Conservation (phyloP, 140 eudicot genomes). For the Senecio squalidus region DNA sequence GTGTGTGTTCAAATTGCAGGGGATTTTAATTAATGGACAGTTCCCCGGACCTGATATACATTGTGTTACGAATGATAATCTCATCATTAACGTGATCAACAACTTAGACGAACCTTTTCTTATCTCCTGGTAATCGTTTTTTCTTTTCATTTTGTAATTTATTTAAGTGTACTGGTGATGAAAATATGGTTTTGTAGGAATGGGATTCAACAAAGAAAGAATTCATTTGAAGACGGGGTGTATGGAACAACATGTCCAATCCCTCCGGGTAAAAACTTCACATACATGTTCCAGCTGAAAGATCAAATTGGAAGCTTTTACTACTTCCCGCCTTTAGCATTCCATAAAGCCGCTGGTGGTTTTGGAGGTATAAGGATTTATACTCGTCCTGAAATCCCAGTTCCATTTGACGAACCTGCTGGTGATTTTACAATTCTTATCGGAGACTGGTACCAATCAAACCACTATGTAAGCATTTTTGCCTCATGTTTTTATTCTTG, state of each 20-base stretch:
- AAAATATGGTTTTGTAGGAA: slow-evolving; percentile 35
- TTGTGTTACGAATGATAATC: slow-evolving; percentile 79
- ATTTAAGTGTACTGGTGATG: too few relatives aligned
- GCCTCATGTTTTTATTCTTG: not conserved
- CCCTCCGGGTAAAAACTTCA: slow-evolving; percentile 84
- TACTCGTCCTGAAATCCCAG: slow-evolving; percentile 72
- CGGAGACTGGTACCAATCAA: slow-evolving; percentile 77
- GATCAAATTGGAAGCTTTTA: slow-evolving; percentile 91
- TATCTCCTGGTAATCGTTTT: slow-evolving; percentile 81
- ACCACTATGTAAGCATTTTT: slow-evolving; percentile 53
- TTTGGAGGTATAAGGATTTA: slow-evolving; percentile 73
- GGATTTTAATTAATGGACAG: slow-evolving; percentile 87
- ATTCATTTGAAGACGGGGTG: slow-evolving; percentile 82
- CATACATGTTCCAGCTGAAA: slow-evolving; percentile 74
- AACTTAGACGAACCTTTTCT: slow-evolving; percentile 80
- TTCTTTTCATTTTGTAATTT: too few relatives aligned
- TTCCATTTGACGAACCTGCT: slow-evolving; percentile 60
- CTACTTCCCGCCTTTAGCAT: slow-evolving; percentile 69
- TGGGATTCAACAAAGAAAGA: slow-evolving; percentile 75
- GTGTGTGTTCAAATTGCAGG: too few relatives aligned
- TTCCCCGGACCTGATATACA: slow-evolving; percentile 92
- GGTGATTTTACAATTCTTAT: slow-evolving; percentile 63
- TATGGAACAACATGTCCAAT: slow-evolving; percentile 84
- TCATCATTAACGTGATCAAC: slow-evolving; percentile 71
- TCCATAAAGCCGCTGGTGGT: slow-evolving; percentile 88